Base-by-base conservation (phyloP, 768 basidiomycete species). In the Psilocybe azurescens region DNA sequence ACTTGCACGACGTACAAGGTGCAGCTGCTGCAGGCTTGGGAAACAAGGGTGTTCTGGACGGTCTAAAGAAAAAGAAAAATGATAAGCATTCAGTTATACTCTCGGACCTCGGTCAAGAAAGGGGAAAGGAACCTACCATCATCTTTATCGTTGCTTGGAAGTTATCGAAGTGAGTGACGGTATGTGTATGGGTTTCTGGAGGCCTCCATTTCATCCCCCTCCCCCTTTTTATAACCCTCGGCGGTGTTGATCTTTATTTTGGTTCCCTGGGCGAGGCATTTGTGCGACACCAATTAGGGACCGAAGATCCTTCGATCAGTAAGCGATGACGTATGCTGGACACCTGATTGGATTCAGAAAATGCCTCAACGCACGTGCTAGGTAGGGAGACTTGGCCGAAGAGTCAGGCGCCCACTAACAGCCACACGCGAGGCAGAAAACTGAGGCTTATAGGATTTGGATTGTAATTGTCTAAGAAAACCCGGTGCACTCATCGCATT, bases 271-370 rank as follows among this genome's bases (percentile, higher is more conserved):
- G 33, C 47, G 62, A 63, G 62, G 62, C 57, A 63, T 59, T 63
- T 63, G 36, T 59, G 62, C 62, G 62, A 51, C 33, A 59, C 62
- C 61, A 62, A 62, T 62, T 55, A 56, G 49, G 28, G 32, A 36
- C 24, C 13, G 18, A 10, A 39, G 57, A 58, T 58, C 53, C 29
- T 18, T 33, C 24, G 53, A 53, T 60, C 44, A 47, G 18, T 55
- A 33, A 60, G 18, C 44, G 8, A 38, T 54, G n/a, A 30, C 20
- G 41, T 44, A 60, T 36, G 5, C 20, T 8, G 38, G 38, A 9
- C 38, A 3, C 41, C 51, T 54, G 30, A 54, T 54, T 60, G 53
- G 59, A 20, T 49, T n/a, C 46, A 39, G 20, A 48, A 60, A 60
- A 55, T 55, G 24, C 24, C 24, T 24, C 24, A 24, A 24, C 24